Percentiles rank a stretch among this genome's conserved stretches.
These are phyloP conservation scores for Sarocladiaceae sp. DNA, from an alignment of 2,329 filamentous ascomycete species.

Conservation along the genomic window DNA sequence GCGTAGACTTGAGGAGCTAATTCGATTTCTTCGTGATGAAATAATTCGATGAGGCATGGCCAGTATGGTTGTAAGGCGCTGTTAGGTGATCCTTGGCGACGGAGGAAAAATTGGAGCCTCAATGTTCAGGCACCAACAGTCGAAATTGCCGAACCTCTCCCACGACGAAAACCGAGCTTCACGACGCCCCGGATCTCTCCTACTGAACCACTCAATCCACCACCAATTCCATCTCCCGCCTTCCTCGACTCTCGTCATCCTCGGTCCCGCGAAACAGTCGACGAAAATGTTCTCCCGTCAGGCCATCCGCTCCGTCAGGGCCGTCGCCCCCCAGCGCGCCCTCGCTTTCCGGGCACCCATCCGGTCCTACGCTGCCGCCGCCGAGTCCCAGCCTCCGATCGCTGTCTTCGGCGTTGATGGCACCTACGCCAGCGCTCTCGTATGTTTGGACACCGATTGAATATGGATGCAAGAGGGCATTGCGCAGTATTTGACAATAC, in stretches of 20 bases:
- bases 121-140: constrained; percentile 32
- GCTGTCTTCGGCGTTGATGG: constrained; percentile 94
- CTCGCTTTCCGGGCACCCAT: constrained; percentile 40
- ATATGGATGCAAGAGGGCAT: background rate
- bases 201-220: constrained; percentile 17
- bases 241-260: constrained; percentile 3
- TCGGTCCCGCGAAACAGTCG: constrained; percentile 17
- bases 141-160: constrained; percentile 39
- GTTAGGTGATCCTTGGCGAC: background rate
- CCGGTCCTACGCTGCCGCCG: constrained; percentile 74
- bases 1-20: too few species aligned
- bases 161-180: constrained; percentile 24
- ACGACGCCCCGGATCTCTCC: constrained; percentile 14
- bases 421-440: constrained; percentile 97
- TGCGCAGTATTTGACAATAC: too few species aligned
- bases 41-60: too few species aligned
- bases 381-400: constrained; percentile 76
- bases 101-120: constrained; percentile 31
- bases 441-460: constrained; percentile 46
- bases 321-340: constrained; percentile 58
- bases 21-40: too few species aligned
- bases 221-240: constrained; percentile 8
- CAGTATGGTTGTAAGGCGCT: background rate
- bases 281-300: constrained; percentile 56
- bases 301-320: constrained; percentile 51